Conservation (phyloP, 2,329 filamentous ascomycete species). For the Colletotrichum coccodes region DNA sequence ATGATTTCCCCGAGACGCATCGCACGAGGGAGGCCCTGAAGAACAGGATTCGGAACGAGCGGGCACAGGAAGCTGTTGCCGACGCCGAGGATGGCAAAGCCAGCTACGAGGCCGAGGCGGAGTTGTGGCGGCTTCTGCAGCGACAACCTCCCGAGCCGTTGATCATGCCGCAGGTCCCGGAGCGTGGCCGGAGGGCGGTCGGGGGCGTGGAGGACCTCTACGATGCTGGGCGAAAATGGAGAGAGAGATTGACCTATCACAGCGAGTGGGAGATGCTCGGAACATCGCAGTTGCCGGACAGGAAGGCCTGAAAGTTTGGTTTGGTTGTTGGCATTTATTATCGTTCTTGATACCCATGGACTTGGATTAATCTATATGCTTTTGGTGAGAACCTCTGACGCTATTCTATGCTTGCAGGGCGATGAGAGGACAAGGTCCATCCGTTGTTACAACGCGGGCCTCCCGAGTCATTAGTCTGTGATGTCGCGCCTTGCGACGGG, state of each 20-base stretch:
- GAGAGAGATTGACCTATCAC: constrained; percentile 45
- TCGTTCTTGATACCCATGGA: constrained; percentile 27
- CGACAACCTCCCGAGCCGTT: constrained; percentile 47
- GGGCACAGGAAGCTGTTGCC: constrained; percentile 54
- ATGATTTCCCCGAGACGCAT: constrained; percentile 49
- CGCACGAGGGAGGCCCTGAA: constrained; percentile 48
- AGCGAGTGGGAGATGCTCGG: constrained; percentile 55
- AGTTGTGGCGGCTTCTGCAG: constrained; percentile 57
- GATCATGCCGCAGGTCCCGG: constrained; percentile 43
- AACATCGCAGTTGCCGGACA: not conserved
- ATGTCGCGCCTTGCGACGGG: constrained; percentile 23
- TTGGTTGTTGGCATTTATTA: not conserved
- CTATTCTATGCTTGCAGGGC: not conserved
- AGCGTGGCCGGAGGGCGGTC: constrained; percentile 39
- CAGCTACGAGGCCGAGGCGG: constrained; percentile 52
- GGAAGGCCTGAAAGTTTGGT: constrained; percentile 1
- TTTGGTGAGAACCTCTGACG: not conserved
- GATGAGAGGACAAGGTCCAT: not conserved
- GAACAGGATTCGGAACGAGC: constrained; percentile 52
- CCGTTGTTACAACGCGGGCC: not conserved
- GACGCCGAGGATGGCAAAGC: constrained; percentile 52
- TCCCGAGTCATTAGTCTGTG: not conserved
- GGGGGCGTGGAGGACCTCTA: constrained; percentile 48
- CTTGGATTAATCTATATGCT: constrained; percentile 3
- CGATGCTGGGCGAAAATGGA: constrained; percentile 51